phyloP scores from a whole-genome alignment of 495 filamentous ascomycete species.

The Aspergillus sparsus region DNA sequence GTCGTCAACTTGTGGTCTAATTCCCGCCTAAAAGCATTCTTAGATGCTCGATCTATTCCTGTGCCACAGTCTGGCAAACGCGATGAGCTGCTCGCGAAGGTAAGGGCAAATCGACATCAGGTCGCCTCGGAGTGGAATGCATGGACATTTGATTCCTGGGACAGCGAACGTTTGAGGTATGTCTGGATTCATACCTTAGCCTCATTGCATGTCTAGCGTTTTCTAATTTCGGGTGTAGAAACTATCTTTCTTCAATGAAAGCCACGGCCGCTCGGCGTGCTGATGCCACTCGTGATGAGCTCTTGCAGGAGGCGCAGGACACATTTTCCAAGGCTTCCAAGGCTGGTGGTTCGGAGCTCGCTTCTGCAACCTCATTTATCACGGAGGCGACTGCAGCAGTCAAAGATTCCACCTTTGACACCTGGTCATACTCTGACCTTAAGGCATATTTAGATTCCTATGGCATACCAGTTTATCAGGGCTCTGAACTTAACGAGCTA shows the following conservation, averaged over 20 bases:
- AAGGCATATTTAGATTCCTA: slow-evolving; percentile 82
- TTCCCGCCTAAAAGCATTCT: slow-evolving; percentile 72
- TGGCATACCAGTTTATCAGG: slow-evolving; percentile 72
- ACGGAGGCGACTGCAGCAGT: slow-evolving; percentile 65
- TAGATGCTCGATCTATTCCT: slow-evolving; percentile 57
- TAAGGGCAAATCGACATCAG: slow-evolving; percentile 71
- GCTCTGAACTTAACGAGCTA: slow-evolving; percentile 64
- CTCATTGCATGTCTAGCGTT: slow-evolving; percentile 5
- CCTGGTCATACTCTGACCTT: slow-evolving; percentile 79
- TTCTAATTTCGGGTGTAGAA: slow-evolving; percentile 43
- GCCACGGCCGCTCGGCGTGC: slow-evolving; percentile 66
- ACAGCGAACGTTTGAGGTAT: slow-evolving; percentile 72
- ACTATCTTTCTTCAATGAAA: slow-evolving; percentile 68
- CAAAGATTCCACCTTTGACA: slow-evolving; percentile 73
- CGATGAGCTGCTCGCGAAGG: slow-evolving; percentile 76
- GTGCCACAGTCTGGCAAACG: slow-evolving; percentile 75
- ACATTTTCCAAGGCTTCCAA: slow-evolving; percentile 70
- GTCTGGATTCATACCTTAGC: slow-evolving; percentile 12
- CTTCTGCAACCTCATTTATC: slow-evolving; percentile 73
- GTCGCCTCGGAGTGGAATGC: slow-evolving; percentile 69
- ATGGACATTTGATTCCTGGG: slow-evolving; percentile 86
- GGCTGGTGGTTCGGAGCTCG: slow-evolving; percentile 65
- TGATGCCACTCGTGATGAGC: slow-evolving; percentile 68
- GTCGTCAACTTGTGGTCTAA: slow-evolving; percentile 69
- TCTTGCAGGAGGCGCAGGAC: slow-evolving; percentile 69